Conservation (phyloP, 1,284 basidiomycete species). For the Leccinum pseudoinsigne region DNA sequence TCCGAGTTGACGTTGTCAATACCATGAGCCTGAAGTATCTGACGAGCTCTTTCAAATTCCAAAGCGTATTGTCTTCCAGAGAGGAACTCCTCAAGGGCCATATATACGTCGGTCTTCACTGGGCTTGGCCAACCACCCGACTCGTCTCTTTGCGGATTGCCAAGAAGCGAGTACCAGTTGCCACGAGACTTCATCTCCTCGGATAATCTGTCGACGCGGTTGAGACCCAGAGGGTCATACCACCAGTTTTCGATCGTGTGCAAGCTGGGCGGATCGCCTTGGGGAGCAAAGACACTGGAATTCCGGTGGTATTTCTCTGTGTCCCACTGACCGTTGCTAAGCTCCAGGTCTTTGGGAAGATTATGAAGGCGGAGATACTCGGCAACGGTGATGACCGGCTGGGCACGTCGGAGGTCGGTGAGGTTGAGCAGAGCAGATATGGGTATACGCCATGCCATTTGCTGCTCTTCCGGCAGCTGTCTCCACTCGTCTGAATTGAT, state of each 20-base stretch:
- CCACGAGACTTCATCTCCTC: conserved; percentile 36
- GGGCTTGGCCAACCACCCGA: conserved; percentile 26
- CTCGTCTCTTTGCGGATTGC: conserved; percentile 21
- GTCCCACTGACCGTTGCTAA: conserved; percentile 41
- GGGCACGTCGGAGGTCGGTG: conserved; percentile 39
- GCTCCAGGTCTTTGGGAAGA: conserved; percentile 35
- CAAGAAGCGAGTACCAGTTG: conserved; percentile 26
- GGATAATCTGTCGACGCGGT: conserved; percentile 40
- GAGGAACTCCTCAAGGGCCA: conserved; percentile 20
- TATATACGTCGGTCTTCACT: conserved; percentile 21
- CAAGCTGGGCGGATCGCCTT: conserved; percentile 28
- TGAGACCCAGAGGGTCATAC: conserved; percentile 39
- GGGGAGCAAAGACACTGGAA: conserved; percentile 17
- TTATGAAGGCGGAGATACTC: conserved; percentile 47
- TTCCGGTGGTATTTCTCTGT: conserved; percentile 30
- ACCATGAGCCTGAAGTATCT: conserved; percentile 13
- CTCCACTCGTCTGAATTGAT: conserved; percentile 42
- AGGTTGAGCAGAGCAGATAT: conserved; percentile 45
- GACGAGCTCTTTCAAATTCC: conserved; percentile 24
- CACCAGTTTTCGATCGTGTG: conserved; percentile 40
- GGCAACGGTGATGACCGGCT: conserved; percentile 41
- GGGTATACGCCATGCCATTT: conserved; percentile 44
- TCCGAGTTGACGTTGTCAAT: conserved; percentile 26
- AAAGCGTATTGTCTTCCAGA: conserved; percentile 20
- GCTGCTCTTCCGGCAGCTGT: conserved; percentile 39